Conservation (phyloP, 768 basidiomycete species). For the Lactifluus rugatus region DNA sequence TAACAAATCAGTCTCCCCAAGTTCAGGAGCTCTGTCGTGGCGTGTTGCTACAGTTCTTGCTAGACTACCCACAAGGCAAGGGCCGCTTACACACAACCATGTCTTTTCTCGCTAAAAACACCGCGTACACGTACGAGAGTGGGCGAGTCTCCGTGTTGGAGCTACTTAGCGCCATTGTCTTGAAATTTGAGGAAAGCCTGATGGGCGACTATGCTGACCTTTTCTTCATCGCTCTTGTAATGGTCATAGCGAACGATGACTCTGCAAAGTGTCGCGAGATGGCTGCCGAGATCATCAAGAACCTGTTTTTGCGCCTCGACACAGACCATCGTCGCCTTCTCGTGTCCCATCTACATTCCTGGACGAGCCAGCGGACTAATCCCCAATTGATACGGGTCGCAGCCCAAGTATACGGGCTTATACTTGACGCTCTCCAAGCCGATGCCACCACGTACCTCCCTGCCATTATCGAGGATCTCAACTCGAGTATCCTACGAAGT, state of each 20-base stretch:
- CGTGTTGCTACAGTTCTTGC: conserved; percentile 83
- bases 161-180: conserved; percentile 70
- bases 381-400: conserved; percentile 61
- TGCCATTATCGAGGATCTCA: conserved; percentile 48
- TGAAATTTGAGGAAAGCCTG: conserved; percentile 71
- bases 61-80: conserved; percentile 96
- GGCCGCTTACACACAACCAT: conserved; percentile 82
- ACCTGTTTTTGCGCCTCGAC: conserved; percentile 59
- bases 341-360: conserved; percentile 64
- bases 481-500: conserved; percentile 37
- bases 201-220: conserved; percentile 77
- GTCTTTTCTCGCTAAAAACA: conserved; percentile 84
- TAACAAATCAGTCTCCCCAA: conserved; percentile 83
- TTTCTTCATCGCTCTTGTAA: conserved; percentile 83
- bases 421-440: conserved; percentile 56
- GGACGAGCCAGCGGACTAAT: conserved; percentile 59
- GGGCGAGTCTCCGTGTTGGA: conserved; percentile 94
- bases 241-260: conserved; percentile 91
- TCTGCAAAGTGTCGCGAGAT: conserved; percentile 83
- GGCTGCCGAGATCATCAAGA: conserved; percentile 76
- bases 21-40: conserved; percentile 89
- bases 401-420: conserved; percentile 72
- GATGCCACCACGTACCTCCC: conserved; percentile 38
- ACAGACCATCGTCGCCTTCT: conserved; percentile 46
- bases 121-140: conserved; percentile 83